Conservation (phyloP, 164 flowering plant genomes). For the Brasenia schreberi region DNA sequence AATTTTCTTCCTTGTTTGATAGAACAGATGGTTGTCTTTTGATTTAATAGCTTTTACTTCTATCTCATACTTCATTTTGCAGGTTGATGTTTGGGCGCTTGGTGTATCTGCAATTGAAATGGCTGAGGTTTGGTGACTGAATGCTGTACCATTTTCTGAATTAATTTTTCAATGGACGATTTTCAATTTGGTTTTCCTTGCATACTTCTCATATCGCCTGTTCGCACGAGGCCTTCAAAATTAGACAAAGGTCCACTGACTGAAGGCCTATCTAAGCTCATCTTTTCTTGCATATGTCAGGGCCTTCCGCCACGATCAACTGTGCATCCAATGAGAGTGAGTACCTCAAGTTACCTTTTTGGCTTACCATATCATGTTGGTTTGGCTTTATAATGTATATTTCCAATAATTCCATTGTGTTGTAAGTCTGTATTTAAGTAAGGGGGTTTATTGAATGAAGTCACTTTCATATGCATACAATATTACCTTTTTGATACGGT, state of each 20-base stretch:
- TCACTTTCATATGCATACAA: neutral
- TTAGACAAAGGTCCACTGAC: neutral
- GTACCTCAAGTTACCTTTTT: slow-evolving; percentile 15
- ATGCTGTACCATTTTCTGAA: neutral
- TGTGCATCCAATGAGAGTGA: slow-evolving; percentile 99
- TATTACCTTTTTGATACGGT: no score
- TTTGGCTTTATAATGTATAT: neutral
- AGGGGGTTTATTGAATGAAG: neutral
- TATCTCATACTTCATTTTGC: slow-evolving; percentile 5
- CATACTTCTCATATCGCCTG: no score
- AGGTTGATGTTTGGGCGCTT: slow-evolving; percentile 99
- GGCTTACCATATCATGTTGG: neutral
- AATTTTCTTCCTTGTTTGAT: no score
- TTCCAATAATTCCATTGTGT: neutral
- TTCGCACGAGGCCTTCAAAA: no score
- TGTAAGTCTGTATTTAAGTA: neutral
- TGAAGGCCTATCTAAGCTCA: neutral
- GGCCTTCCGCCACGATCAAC: slow-evolving; percentile 96
- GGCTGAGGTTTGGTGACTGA: slow-evolving; percentile 70
- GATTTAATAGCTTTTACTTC: neutral
- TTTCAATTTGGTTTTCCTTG: no score
- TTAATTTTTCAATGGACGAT: no score
- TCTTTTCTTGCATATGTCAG: slow-evolving; percentile 31
- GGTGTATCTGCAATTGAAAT: slow-evolving; percentile 99
- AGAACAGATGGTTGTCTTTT: no score